Conservation (phyloP, 305 asterid species). For the Withania somnifera region DNA sequence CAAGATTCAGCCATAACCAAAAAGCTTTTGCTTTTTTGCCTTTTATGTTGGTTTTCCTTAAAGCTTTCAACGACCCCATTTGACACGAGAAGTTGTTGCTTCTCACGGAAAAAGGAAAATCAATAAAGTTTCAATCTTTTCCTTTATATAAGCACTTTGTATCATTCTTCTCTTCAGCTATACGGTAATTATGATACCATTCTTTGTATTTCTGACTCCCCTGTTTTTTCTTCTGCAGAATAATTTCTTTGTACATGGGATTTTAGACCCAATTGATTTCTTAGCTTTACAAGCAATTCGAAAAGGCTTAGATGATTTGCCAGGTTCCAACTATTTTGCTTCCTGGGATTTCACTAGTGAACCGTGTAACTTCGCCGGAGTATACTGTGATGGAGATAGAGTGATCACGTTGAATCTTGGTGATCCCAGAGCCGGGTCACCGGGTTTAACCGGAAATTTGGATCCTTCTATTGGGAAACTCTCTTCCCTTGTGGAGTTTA, state of each 20-base stretch:
- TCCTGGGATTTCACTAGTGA: slow-evolving; percentile 83
- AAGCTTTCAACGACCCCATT: slow-evolving; percentile 27
- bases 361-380: slow-evolving; percentile 88
- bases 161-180: neutral
- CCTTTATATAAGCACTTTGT: slow-evolving; percentile 9
- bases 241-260: slow-evolving; percentile 20
- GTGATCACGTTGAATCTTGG: slow-evolving; percentile 86
- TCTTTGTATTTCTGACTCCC: slow-evolving; percentile 13
- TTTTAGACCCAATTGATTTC: slow-evolving; percentile 65
- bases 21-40: slow-evolving; percentile 19
- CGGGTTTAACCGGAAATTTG: slow-evolving; percentile 52
- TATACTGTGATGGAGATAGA: slow-evolving; percentile 55
- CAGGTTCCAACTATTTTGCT: slow-evolving; percentile 50
- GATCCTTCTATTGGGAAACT: slow-evolving; percentile 60
- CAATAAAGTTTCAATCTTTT: neutral
- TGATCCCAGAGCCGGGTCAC: slow-evolving; percentile 90
- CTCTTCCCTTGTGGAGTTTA: slow-evolving; percentile 49
- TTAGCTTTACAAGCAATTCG: slow-evolving; percentile 55
- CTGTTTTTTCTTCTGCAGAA: slow-evolving; percentile 3
- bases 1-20: neutral
- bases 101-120: slow-evolving; percentile 51
- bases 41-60: slow-evolving; percentile 26
- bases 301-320: slow-evolving; percentile 47
- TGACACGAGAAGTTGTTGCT: slow-evolving; percentile 14
- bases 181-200: neutral